Evolutionary conservation across 345 rosid species (phyloP).

Genomic region (Erysimum cheiranthoides): DNA sequence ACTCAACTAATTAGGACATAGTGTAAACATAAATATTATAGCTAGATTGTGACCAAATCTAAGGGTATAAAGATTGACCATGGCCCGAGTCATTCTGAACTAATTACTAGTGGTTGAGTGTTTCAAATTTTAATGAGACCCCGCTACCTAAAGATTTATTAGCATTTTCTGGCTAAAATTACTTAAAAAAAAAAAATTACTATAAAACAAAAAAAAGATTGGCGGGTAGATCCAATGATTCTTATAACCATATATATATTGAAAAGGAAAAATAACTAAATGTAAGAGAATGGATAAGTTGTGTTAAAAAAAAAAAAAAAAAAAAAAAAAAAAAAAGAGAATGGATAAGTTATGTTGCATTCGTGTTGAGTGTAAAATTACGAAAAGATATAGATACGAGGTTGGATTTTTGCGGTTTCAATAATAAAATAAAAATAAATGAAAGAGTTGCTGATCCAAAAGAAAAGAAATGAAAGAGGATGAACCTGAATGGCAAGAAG

Average conservation of each 20-base stretch:
- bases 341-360: not conserved
- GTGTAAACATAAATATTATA: not conserved
- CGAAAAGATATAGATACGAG: not conserved
- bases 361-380: not conserved
- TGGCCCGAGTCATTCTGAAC: slow-evolving; percentile 2
- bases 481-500: slow-evolving; percentile 51
- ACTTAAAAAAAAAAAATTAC: not conserved
- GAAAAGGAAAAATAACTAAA: not conserved
- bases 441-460: not conserved
- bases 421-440: not conserved
- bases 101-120: slow-evolving; percentile 20
- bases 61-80: slow-evolving; percentile 10
- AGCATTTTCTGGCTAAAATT: not conserved
- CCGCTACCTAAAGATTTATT: not conserved
- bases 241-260: not conserved
- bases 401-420: not conserved
- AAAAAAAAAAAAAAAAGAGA: no score
- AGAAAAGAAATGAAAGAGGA: no score
- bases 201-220: not conserved
- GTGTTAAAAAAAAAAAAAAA: no score
- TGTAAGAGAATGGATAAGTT: not conserved
- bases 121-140: not conserved
- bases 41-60: not conserved
- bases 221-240: slow-evolving; percentile 1
- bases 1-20: not conserved